phyloP scores from a whole-genome alignment of 345 rosid species.

The Salix brachista region DNA sequence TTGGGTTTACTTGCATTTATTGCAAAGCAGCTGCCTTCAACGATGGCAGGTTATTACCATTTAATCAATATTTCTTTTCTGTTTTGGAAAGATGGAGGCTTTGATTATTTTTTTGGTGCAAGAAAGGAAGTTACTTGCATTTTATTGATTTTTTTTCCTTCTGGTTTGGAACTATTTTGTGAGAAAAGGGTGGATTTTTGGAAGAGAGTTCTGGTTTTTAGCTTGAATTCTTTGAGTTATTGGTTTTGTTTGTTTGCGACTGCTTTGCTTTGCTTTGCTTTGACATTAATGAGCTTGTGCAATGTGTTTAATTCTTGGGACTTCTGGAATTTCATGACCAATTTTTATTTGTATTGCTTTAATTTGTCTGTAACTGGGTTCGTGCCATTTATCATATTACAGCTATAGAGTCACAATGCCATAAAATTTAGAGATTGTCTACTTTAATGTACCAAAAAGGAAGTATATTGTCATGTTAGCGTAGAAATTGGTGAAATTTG shows the following conservation, averaged over 20 bases:
- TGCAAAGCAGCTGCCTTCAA: conserved; percentile 43
- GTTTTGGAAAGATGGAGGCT: neutral
- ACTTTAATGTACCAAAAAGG: too few species aligned
- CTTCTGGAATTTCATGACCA: neutral
- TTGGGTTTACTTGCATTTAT: conserved; percentile 43
- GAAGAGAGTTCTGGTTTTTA: neutral
- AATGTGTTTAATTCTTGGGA: too few species aligned
- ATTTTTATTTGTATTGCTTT: neutral
- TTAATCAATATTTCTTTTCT: neutral
- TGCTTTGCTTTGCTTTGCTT: neutral
- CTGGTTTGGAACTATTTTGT: neutral
- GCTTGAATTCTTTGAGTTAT: neutral
- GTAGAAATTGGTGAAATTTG: neutral
- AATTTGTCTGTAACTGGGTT: neutral
- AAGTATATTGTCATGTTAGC: too few species aligned
- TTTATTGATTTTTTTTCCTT: neutral
- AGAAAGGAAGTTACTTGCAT: neutral
- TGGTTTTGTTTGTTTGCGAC: neutral
- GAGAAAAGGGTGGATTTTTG: neutral
- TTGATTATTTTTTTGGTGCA: neutral
- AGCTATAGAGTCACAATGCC: too few species aligned
- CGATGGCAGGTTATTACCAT: conserved; percentile 46
- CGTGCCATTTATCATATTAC: neutral
- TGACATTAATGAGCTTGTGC: neutral
- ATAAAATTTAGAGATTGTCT: neutral